These are phyloP conservation scores for Trichoderma breve DNA, from an alignment of 2,329 filamentous ascomycete species.

Conservation along the genomic window DNA sequence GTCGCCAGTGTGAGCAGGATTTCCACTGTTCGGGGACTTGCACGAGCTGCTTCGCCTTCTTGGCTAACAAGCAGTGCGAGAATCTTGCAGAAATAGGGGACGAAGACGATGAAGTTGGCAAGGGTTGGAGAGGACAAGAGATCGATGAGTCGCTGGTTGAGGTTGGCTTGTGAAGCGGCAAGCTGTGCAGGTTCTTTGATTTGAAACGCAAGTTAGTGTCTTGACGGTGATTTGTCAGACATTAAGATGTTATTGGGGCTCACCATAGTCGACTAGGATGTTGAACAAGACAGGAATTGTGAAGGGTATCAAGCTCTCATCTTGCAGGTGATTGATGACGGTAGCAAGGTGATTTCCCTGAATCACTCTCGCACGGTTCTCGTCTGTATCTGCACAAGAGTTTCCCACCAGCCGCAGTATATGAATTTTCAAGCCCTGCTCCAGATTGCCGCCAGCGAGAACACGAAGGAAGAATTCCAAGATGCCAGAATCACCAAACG, in stretches of 20 bases:
- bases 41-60: slow-evolving; percentile 46
- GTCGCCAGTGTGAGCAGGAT: slow-evolving; percentile 51
- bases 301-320: slow-evolving; percentile 50
- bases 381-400: slow-evolving; percentile 61
- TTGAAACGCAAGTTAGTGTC: not conserved
- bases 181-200: slow-evolving; percentile 54
- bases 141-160: slow-evolving; percentile 50
- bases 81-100: slow-evolving; percentile 57
- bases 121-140: slow-evolving; percentile 49
- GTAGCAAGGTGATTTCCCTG: slow-evolving; percentile 45
- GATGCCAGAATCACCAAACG: slow-evolving; percentile 57
- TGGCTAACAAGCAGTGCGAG: slow-evolving; percentile 53
- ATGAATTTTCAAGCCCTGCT: slow-evolving; percentile 50
- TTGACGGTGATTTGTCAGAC: not conserved
- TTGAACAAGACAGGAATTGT: slow-evolving; percentile 62
- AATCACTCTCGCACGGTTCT: slow-evolving; percentile 57
- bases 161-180: slow-evolving; percentile 50
- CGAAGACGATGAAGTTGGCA: slow-evolving; percentile 40
- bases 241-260: slow-evolving; percentile 23
- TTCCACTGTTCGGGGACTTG: slow-evolving; percentile 46
- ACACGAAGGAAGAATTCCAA: slow-evolving; percentile 55
- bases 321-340: slow-evolving; percentile 48
- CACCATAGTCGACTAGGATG: slow-evolving; percentile 62
- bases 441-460: slow-evolving; percentile 39
- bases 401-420: slow-evolving; percentile 59